Evolutionary conservation across 2,329 filamentous ascomycete genomes (phyloP).

Genomic region (Neofusicoccum umdonicola): DNA sequence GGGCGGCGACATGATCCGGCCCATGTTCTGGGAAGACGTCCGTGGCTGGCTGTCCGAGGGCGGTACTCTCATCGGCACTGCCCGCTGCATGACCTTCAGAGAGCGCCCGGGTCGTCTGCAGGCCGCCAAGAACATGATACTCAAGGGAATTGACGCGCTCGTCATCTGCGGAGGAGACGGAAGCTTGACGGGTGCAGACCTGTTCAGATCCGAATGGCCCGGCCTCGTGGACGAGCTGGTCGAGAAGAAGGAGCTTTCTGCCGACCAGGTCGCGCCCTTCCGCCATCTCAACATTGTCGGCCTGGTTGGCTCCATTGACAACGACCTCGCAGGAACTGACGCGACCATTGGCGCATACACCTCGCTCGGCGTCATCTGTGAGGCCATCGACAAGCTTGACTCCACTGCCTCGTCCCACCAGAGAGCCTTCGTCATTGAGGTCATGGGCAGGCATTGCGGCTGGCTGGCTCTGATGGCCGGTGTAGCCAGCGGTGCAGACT

Average conservation of each 20-base stretch:
- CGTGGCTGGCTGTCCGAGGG: constrained; percentile 92
- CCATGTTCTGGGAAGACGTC: constrained; percentile 90
- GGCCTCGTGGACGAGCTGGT: constrained; percentile 83
- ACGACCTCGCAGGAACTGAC: constrained; percentile 95
- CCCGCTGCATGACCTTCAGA: constrained; percentile 88
- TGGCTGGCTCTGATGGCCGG: constrained; percentile 97
- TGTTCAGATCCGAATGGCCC: constrained; percentile 90
- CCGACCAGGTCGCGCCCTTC: constrained; percentile 72
- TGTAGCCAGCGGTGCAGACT: constrained; percentile 92
- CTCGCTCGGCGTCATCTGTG: constrained; percentile 86
- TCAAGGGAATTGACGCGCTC: constrained; percentile 89
- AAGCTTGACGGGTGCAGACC: constrained; percentile 91
- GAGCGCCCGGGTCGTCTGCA: constrained; percentile 78
- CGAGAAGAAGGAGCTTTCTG: constrained; percentile 65
- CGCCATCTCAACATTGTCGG: constrained; percentile 92
- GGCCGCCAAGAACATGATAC: constrained; percentile 91
- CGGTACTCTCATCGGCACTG: constrained; percentile 93
- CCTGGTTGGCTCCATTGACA: constrained; percentile 95
- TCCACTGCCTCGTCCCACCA: constrained; percentile 93
- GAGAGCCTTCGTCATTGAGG: constrained; percentile 93
- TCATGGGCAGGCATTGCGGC: constrained; percentile 97
- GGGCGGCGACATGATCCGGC: constrained; percentile 81
- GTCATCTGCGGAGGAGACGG: constrained; percentile 97
- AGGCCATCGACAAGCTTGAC: constrained; percentile 95
- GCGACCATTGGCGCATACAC: constrained; percentile 97